Evolutionary conservation across 2,329 filamentous ascomycete genomes (phyloP), one percentile per base, ranked within the genome.

Genomic region (Colletotrichum siamense): DNA sequence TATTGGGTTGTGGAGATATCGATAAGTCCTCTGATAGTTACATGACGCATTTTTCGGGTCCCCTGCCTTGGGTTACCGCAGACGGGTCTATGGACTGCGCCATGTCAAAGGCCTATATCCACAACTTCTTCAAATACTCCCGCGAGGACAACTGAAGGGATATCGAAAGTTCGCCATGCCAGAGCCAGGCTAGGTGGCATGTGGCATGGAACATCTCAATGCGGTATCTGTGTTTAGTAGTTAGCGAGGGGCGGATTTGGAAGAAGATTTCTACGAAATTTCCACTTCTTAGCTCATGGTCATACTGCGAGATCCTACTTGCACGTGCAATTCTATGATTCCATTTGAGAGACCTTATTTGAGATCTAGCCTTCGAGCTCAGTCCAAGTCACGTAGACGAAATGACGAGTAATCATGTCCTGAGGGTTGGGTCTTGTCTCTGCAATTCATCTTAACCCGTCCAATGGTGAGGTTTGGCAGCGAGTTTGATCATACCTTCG

Each of bases 271-370:
- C 0, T 12, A 49, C 44, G 44, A 49, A 49, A 49, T 22, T 49
- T 22, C 4, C n/a, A 22, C 6, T 22, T 52, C 10, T 13, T 52
- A 52, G n/a, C n/a, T 24, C 6, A 7, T 13, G 8, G n/a, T 13
- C 2, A 5, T 22, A 13, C 10, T 52, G 44, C 10, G 10, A 52
- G 44, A 52, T 22, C 12, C n/a, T 22, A 52, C 12, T 5, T 52
- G 2, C 44, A 52, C n/a, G 5, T 22, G 10, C n/a, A 12, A 8
- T 8, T 15, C n/a, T 52, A 13, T 13, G n/a, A 22, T 7, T 15
- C 2, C 0, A 49, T 49, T 7, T n/a, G 44, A 22, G 1, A 49
- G 0, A 22, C 1, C n/a, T 22, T 0, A 22, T 52, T 13, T 13
- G 44, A 2, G 10, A 0, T 52, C n/a, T 13, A 13, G 10, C 44